Conservation (phyloP, 495 filamentous ascomycete genomes). For the Penicillium lividum region DNA sequence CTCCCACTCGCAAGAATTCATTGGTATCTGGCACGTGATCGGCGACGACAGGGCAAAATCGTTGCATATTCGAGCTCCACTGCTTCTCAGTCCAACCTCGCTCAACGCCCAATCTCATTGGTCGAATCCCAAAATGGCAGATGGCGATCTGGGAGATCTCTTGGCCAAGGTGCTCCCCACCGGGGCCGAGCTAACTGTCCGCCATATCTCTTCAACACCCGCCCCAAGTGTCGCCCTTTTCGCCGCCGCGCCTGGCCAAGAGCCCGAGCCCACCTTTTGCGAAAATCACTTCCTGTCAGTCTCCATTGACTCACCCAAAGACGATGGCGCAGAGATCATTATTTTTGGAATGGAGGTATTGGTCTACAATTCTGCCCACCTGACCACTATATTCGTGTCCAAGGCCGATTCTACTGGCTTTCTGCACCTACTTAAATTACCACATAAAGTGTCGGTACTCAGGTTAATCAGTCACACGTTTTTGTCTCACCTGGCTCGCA, state of each 20-base stretch:
- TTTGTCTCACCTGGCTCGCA: slow-evolving; percentile 68
- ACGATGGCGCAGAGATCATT: slow-evolving; percentile 46
- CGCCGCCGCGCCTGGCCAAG: slow-evolving; percentile 69
- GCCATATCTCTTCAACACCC: slow-evolving; percentile 88
- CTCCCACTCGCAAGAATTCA: not conserved
- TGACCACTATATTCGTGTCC: slow-evolving; percentile 88
- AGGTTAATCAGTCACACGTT: slow-evolving; percentile 73
- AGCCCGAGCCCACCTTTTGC: slow-evolving; percentile 74
- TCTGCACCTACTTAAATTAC: slow-evolving; percentile 62
- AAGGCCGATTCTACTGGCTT: slow-evolving; percentile 97
- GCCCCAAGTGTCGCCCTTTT: slow-evolving; percentile 71
- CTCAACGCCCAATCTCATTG: slow-evolving; percentile 26
- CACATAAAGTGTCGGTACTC: slow-evolving; percentile 69
- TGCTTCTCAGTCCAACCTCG: slow-evolving; percentile 20
- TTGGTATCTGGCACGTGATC: slow-evolving; percentile 23
- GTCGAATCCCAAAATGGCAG: slow-evolving; percentile 27
- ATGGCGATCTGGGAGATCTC: slow-evolving; percentile 45
- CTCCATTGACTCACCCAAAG: slow-evolving; percentile 53
- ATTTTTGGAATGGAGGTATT: slow-evolving; percentile 68
- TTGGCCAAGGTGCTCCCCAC: slow-evolving; percentile 72
- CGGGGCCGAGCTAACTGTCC: slow-evolving; percentile 66
- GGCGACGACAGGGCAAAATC: slow-evolving; percentile 16
- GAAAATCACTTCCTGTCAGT: slow-evolving; percentile 85
- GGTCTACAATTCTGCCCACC: slow-evolving; percentile 70
- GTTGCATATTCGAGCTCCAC: slow-evolving; percentile 17